phyloP scores from a whole-genome alignment of 768 basidiomycete genomes.

The Cyathus striatus region DNA sequence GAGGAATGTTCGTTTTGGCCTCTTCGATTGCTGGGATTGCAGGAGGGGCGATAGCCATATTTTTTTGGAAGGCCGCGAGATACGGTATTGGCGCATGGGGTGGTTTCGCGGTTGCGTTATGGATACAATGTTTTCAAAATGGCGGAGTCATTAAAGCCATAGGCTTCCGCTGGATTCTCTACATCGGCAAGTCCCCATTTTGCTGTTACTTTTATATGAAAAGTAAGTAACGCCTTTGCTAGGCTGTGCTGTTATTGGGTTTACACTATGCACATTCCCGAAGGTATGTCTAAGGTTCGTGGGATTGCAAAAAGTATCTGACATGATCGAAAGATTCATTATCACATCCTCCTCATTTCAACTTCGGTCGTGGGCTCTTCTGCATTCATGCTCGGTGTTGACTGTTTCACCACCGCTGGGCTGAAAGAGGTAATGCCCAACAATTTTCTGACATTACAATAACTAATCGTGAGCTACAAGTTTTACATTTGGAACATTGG shows the following conservation, averaged over 20 bases:
- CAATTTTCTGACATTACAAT: slow-evolving; percentile 9
- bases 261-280: slow-evolving; percentile 80
- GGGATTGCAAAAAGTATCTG: slow-evolving; percentile 10
- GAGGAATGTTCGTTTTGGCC: slow-evolving; percentile 88
- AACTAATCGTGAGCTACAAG: slow-evolving; percentile 32
- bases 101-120: slow-evolving; percentile 83
- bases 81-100: slow-evolving; percentile 83
- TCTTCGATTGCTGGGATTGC: slow-evolving; percentile 75
- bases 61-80: slow-evolving; percentile 88
- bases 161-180: slow-evolving; percentile 85
- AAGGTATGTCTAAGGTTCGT: slow-evolving; percentile 34
- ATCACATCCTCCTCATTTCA: slow-evolving; percentile 79
- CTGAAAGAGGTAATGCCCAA: slow-evolving; percentile 77
- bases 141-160: slow-evolving; percentile 77
- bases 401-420: slow-evolving; percentile 88
- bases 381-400: slow-evolving; percentile 88
- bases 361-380: slow-evolving; percentile 90
- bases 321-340: slow-evolving; percentile 51
- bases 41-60: slow-evolving; percentile 82
- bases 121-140: slow-evolving; percentile 79
- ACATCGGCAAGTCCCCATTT: slow-evolving; percentile 72
- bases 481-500: slow-evolving; percentile 97
- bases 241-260: slow-evolving; percentile 74
- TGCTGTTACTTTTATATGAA: too few species aligned
- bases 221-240: slow-evolving; percentile 10